Base-by-base conservation (phyloP, 2,329 filamentous ascomycete genomes). In the Trichoderma polysporum region DNA sequence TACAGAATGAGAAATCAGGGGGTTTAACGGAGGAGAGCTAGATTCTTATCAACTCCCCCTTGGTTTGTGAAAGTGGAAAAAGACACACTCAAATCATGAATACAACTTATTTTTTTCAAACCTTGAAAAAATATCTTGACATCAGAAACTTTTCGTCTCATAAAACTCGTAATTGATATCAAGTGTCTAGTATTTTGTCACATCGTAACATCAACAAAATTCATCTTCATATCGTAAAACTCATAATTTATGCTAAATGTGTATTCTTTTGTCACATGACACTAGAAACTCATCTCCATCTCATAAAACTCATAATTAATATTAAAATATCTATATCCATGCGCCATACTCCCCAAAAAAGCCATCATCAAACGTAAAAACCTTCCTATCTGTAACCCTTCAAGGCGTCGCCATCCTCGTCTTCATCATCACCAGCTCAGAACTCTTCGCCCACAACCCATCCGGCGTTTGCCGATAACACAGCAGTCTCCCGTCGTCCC, bases 401-500 rank as follows among this genome's bases (percentile, higher is more conserved):
- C 74, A 82, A 10, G 82, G 81, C 8, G 78, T 78, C 12, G 80
- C 80, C 83, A 87, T 84, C 66, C 80, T 79, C 69, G 84, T 80
- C 77, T 86, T 87, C 73, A 85, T 82, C 77, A 88, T 85, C 37
- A 82, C 82, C 70, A 89, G 75, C 77, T 88, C 86, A 0, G 85
- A 85, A 72, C 86, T 88, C 76, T 87, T 86, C 0, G 82, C 83
- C 86, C 86, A 89, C 9, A 79, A 73, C 0, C 86, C 86, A 67
- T 84, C 83, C 0, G 86, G 85, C 49, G 80, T 83, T 76, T 89
- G 86, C 15, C 87, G 83, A 74, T 88, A 90, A 69, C 87, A 86
- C 72, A 88, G 78, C 67, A 90, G 74, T 74, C 83, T 86, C 12
- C 90, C 91, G 75, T 94, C 91, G 70, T 94, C 91, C 3, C 91